Conservation (phyloP, 78 protist genomes). For the Neovahlkampfia damariscottae region DNA sequence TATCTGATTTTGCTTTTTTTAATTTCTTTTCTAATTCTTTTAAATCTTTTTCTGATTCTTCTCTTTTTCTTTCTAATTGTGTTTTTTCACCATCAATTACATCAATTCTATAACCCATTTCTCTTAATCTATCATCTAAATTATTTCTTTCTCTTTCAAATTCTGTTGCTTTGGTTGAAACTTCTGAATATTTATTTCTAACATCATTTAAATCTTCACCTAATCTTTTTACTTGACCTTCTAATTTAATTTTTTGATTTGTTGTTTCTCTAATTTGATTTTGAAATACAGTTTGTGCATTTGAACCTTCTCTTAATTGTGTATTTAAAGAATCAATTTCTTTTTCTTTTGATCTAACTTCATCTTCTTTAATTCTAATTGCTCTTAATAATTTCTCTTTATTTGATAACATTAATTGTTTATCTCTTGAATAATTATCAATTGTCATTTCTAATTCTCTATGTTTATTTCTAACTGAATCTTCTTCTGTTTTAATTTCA, state of each 20-base stretch:
- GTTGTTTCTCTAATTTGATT: not conserved
- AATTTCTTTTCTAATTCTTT: not conserved
- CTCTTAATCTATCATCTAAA: not conserved
- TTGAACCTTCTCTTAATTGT: not conserved
- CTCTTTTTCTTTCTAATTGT: not conserved
- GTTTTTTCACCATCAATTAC: not conserved
- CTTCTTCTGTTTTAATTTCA: not conserved
- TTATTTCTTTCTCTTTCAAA: not conserved
- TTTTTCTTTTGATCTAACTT: not conserved
- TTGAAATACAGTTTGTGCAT: not conserved
- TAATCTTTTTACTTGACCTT: not conserved
- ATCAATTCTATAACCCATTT: not conserved
- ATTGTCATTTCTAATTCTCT: not conserved
- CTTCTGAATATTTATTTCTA: not conserved
- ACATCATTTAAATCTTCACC: not conserved
- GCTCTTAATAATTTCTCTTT: not conserved
- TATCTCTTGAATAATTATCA: not conserved
- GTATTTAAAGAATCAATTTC: not conserved
- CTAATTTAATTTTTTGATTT: not conserved
- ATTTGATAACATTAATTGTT: not conserved
- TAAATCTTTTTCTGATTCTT: not conserved
- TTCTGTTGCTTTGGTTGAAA: not conserved
- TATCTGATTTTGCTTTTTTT: not conserved
- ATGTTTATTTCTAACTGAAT: not conserved
- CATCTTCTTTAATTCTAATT: not conserved